Evolutionary conservation across 2,329 filamentous ascomycete species (phyloP), one percentile per base, ranked within the genome.

Genomic region (Talaromyces marneffei): DNA sequence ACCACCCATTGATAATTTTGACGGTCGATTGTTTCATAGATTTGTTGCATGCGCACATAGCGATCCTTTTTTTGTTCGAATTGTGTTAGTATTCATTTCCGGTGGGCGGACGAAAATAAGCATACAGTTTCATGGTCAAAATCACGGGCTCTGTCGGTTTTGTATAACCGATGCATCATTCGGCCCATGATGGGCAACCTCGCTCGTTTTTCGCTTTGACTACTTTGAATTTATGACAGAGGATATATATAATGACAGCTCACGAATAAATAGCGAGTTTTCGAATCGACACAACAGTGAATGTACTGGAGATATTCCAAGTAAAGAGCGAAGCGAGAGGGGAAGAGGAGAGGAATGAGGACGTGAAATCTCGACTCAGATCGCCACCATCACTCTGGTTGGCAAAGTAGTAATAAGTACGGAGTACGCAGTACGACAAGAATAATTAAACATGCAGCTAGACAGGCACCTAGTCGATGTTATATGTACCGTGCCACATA

Each of bases 1-100:
- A 79, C 75, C 14, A 77, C 66, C 74, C 74, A 77, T 68, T 78
- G 76, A 59, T 71, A 78, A 6, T 66, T 66, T 62, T 77, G 75
- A 35, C 75, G 72, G 66, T 78, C 76, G 65, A 78, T 77, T 1
- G 75, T 78, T 59, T 77, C 74, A 63, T 78, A 78, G 57, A 78
- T 75, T 64, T 77, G 75, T 63, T 74, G 74, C 65, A 73, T 76
- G 58, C 76, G 75, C 10, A 78, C 74, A 69, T 74, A 71, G 63
- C 75, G 75, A 66, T 78, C 75, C 74, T 76, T 63, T 48, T 31
- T n/a, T n/a, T n/a, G n/a, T n/a, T n/a, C n/a, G n/a, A 9, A n/a
- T 33, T 16, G 33, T 25, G 23, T 39, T 23, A 52, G 35, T 53
- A 4, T 23, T 14, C 10, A 14, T 18, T 31, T 14, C 23, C 23